Percentiles rank a stretch among this genome's conserved stretches.
Conservation (phyloP, 1,284 basidiomycete genomes). For the Marasmius sp. region DNA sequence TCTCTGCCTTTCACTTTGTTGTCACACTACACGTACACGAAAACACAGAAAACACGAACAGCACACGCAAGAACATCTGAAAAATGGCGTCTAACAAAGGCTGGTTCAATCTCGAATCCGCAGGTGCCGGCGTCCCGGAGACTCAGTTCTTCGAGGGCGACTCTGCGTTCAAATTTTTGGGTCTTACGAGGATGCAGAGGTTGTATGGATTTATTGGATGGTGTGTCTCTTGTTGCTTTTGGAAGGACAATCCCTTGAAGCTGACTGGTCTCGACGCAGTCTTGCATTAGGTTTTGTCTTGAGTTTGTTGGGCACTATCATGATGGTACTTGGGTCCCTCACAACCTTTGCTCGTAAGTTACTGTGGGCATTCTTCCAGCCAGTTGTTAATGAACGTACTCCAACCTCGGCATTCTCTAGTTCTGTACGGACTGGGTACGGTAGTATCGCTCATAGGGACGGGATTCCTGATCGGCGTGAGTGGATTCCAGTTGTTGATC, state of each 20-base stretch:
- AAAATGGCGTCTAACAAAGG: slow-evolving; percentile 46
- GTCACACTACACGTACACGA: neutral
- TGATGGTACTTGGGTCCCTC: slow-evolving; percentile 74
- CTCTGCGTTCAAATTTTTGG: slow-evolving; percentile 79
- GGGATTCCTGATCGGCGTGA: slow-evolving; percentile 85
- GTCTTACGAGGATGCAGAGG: slow-evolving; percentile 75
- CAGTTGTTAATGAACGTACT: slow-evolving; percentile 2
- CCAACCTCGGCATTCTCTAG: slow-evolving; percentile 33
- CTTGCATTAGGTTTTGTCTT: slow-evolving; percentile 73
- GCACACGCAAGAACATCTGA: neutral
- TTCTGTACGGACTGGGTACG: slow-evolving; percentile 83
- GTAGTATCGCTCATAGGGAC: slow-evolving; percentile 84
- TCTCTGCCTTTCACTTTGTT: neutral
- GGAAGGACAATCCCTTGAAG: neutral
- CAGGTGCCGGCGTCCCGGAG: slow-evolving; percentile 59
- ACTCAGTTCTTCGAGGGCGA: slow-evolving; percentile 80
- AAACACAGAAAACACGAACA: neutral
- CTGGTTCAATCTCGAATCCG: slow-evolving; percentile 75
- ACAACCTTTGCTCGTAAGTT: slow-evolving; percentile 77
- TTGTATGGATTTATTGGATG: slow-evolving; percentile 84
- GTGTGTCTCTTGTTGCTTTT: slow-evolving; percentile 43
- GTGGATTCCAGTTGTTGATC: slow-evolving; percentile 23
- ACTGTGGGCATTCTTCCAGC: neutral
- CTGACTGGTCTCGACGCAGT: slow-evolving; percentile 34
- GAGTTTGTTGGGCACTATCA: slow-evolving; percentile 78